Percentiles rank a stretch among this genome's conserved stretches.
phyloP scores from a whole-genome alignment of 257 asterid genomes.

The Fraxinus excelsior region DNA sequence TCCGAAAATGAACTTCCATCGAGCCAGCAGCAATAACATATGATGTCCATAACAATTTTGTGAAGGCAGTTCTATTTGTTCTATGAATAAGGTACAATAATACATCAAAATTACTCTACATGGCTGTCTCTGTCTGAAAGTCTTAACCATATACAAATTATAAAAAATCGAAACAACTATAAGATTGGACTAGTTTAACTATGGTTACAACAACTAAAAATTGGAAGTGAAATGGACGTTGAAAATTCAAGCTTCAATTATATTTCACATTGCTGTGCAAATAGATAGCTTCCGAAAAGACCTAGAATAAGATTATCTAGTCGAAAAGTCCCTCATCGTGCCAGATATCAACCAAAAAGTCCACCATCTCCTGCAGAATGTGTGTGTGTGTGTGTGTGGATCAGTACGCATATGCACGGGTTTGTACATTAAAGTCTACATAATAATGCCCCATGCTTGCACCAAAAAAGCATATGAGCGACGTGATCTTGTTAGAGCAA shows the following conservation, averaged over 20 bases:
- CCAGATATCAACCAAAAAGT: conserved; percentile 81
- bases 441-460: not conserved
- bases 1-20: not conserved
- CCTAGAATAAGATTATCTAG: conserved; percentile 28
- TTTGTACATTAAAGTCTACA: not conserved
- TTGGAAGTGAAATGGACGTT: not conserved
- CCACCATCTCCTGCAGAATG: conserved; percentile 75
- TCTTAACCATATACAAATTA: not conserved
- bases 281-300: conserved; percentile 1
- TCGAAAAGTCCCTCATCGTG: conserved; percentile 71
- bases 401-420: not conserved
- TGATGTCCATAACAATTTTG: not conserved
- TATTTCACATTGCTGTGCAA: conserved; percentile 1
- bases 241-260: not conserved
- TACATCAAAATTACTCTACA: not conserved
- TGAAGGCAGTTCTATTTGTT: not conserved
- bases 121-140: not conserved
- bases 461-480: not conserved
- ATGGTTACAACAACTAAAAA: conserved; percentile 20
- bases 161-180: conserved; percentile 16
- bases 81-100: not conserved
- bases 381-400: not conserved
- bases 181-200: not conserved
- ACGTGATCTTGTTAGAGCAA: not conserved
- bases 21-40: not conserved